These are phyloP conservation scores for Wallemia hederae DNA, from an alignment of 1,284 basidiomycete genomes.

Conservation along the genomic window DNA sequence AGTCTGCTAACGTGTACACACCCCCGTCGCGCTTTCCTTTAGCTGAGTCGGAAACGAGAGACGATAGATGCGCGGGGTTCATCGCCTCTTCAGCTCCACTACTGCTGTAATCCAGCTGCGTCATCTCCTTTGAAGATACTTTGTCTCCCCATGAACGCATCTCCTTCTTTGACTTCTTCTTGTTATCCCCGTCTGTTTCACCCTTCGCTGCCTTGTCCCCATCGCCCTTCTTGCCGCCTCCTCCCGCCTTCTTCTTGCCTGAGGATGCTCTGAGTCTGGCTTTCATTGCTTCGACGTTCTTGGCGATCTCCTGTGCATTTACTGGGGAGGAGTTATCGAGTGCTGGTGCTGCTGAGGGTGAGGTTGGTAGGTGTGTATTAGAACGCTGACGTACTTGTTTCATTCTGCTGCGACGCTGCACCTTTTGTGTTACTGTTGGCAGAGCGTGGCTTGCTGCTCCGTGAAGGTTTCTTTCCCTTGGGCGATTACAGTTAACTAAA, in stretches of 20 bases:
- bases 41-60: constrained; percentile 45
- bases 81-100: not conserved
- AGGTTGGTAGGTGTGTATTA: not conserved
- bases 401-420: not conserved
- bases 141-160: constrained; percentile 79
- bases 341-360: not conserved
- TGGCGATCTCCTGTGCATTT: constrained; percentile 65
- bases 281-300: constrained; percentile 73
- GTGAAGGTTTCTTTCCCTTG: no score
- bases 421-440: not conserved
- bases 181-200: constrained; percentile 25
- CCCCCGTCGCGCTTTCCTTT: constrained; percentile 30
- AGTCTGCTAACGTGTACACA: not conserved
- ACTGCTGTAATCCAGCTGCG: constrained; percentile 44
- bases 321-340: constrained; percentile 14
- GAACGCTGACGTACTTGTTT: no score
- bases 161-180: constrained; percentile 33
- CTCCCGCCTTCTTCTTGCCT: no score
- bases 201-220: constrained; percentile 22
- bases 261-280: constrained; percentile 27
- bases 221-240: constrained; percentile 24
- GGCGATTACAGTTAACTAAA: no score
- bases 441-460: no score
- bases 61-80: constrained; percentile 24
- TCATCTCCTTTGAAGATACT: constrained; percentile 58